Evolutionary conservation across 768 basidiomycete genomes (phyloP), one percentile per base, ranked within the genome.

Genomic region (Auriscalpium orientale): DNA sequence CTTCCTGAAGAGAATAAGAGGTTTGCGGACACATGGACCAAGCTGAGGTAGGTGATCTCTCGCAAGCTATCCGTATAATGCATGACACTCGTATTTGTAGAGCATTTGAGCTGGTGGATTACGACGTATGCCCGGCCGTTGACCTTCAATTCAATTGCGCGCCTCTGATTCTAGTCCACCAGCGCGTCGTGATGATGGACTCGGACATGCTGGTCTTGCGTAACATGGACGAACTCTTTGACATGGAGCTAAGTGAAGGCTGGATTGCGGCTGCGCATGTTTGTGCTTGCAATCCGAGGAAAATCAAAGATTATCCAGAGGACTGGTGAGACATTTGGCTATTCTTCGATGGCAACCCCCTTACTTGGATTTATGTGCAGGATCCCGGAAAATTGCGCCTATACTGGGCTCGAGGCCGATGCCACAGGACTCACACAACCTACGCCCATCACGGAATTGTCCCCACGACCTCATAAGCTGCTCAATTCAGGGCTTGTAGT

Each of bases 271-370:
- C 93, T 1, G 80, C 76, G 0, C 95, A 95, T 61, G 94, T 84
- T 13, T 99, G 95, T 66, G 85, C 93, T 4, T 99, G 95, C 74
- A 99, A 99, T 70, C 95, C 95, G 8, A 80, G 84, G 40, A 86
- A 83, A 66, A 68, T 95, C 18, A 58, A 76, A 2, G 91, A 95
- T 68, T 99, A 99, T 71, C 95, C 95, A 8, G 64, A 70, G 4
- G 93, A 97, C 67, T 99, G 95, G 97, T 79, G 51, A 67, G 74
- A 49, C 37, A 21, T n/a, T 33, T 21, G 20, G 22, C 51, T 55
- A 50, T 66, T 18, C 63, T 63, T 33, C n/a, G 49, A 48, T 46
- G 47, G n/a, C 38, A 34, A n/a, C 34, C 3, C 28, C 4, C 21
- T 45, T 10, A 18, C 45, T 54, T 44, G 15, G 34, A 47, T 38